Conservation (phyloP, 2,329 filamentous ascomycete genomes). For the Aschersonia sp. region DNA sequence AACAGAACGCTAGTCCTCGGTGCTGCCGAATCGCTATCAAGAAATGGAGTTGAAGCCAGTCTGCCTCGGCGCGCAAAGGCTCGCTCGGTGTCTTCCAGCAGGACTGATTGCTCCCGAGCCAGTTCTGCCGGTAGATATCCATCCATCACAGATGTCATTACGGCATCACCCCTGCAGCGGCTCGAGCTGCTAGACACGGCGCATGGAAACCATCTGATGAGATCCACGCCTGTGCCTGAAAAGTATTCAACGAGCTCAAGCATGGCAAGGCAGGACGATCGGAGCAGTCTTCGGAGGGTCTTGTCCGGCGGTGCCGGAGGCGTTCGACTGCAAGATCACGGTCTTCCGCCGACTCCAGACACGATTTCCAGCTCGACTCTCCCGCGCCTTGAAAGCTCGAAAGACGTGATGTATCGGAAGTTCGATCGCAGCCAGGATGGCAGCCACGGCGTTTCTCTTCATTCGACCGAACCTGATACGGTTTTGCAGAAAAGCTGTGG, state of each 20-base stretch:
- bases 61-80: constrained; percentile 1
- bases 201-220: constrained; percentile 14
- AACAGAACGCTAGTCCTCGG: constrained; percentile 17
- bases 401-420: constrained; percentile 28
- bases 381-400: constrained; percentile 32
- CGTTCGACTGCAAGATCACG: constrained; percentile 25
- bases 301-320: constrained; percentile 28
- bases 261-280: constrained; percentile 29
- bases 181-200: constrained; percentile 27
- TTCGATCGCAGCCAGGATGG: constrained; percentile 14
- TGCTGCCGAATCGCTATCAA: background rate
- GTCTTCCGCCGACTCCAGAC: constrained; percentile 43
- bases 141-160: constrained; percentile 24
- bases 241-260: constrained; percentile 9
- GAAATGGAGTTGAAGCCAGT: background rate
- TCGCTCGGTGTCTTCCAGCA: constrained; percentile 1
- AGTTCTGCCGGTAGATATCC: constrained; percentile 22
- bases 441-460: constrained; percentile 16
- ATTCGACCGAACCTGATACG: constrained; percentile 9
- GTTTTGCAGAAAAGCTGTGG: constrained; percentile 1
- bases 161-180: constrained; percentile 28
- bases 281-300: constrained; percentile 31
- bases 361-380: constrained; percentile 43
- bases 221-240: constrained; percentile 2
- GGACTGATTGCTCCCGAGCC: constrained; percentile 6